Evolutionary conservation across 2,329 filamentous ascomycete species (phyloP), one percentile per base, ranked within the genome.

Genomic region (Atkinsonella texensis): DNA sequence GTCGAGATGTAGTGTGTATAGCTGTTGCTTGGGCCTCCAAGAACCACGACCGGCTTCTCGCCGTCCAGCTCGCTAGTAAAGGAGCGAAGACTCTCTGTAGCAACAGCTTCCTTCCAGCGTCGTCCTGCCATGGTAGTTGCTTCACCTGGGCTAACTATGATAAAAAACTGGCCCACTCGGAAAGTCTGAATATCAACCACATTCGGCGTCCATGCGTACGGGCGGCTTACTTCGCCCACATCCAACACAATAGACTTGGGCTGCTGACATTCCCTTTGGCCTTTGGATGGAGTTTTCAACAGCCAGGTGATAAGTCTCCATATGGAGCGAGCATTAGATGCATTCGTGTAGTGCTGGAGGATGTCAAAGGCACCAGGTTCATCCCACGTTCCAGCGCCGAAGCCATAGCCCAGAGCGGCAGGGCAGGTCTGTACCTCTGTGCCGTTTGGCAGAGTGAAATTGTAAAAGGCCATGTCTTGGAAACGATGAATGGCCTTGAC

Each of bases 121-220:
- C 90, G 80, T 1, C 90, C 90, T 1, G 87, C 79, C 90, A 95
- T 96, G 9, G 90, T 95, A 0, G 87, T 93, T 1, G 87, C 88
- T 68, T 96, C 90, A 45, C 88, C 87, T 0, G 89, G 85, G 31
- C 84, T 85, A n/a, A 95, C 77, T 57, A 95, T 83, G 56, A 95
- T 86, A 54, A 94, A 73, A 47, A 95, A 70, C 60, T 94, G 87
- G 2, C 90, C 90, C 2, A 91, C 83, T 20, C 90, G 84, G 13
- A 95, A 72, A 17, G 87, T 70, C 65, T 95, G 90, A 28, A 95
- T 77, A 63, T 96, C 88, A 51, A 95, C 84, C 56, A 95, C 86
- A 60, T 95, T 95, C 4, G 90, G 87, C 0, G 82, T 80, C 90
- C 90, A 96, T 2, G 79, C 74, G 63, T 96, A 96, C 0, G 90